Percentiles rank a stretch among this genome's conserved stretches.
Evolutionary conservation across 2,329 filamentous ascomycete species (phyloP).

Genomic region (Cladophialophora exuberans): DNA sequence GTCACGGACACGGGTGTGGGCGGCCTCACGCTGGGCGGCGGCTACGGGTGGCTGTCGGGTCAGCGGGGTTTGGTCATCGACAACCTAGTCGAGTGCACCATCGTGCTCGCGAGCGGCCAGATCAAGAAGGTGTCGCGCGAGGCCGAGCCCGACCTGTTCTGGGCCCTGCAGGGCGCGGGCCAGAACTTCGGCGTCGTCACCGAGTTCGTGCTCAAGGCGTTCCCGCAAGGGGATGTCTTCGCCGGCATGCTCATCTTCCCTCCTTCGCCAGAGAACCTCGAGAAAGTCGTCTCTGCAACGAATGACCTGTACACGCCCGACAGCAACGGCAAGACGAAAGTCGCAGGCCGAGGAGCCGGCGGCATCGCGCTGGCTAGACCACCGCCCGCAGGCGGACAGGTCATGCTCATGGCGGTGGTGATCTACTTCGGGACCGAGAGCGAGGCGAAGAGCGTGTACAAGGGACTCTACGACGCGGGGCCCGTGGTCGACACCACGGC

Average conservation of each 20-base stretch:
- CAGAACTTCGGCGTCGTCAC: slow-evolving; percentile 47
- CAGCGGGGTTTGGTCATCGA: slow-evolving; percentile 59
- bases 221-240: slow-evolving; percentile 42
- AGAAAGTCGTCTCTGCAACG: slow-evolving; percentile 34
- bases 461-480: slow-evolving; percentile 42
- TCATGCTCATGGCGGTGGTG: slow-evolving; percentile 37
- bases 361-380: slow-evolving; percentile 38
- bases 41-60: slow-evolving; percentile 61
- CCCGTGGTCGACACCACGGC: slow-evolving; percentile 43
- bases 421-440: slow-evolving; percentile 45
- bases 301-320: slow-evolving; percentile 33
- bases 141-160: slow-evolving; percentile 45
- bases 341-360: slow-evolving; percentile 26
- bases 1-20: slow-evolving; percentile 67
- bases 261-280: slow-evolving; percentile 33
- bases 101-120: slow-evolving; percentile 44
- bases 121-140: slow-evolving; percentile 40
- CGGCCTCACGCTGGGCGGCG: slow-evolving; percentile 61
- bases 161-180: slow-evolving; percentile 47
- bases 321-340: slow-evolving; percentile 30
- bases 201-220: slow-evolving; percentile 46
- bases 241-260: slow-evolving; percentile 38
- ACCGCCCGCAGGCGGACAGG: slow-evolving; percentile 37
- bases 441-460: slow-evolving; percentile 43
- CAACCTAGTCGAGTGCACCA: slow-evolving; percentile 45